A percentile compares a stretch with the other conserved stretches of the same genome.
phyloP scores from a whole-genome alignment of 1,139 yeast species.

The Maudiozyma humilis region DNA sequence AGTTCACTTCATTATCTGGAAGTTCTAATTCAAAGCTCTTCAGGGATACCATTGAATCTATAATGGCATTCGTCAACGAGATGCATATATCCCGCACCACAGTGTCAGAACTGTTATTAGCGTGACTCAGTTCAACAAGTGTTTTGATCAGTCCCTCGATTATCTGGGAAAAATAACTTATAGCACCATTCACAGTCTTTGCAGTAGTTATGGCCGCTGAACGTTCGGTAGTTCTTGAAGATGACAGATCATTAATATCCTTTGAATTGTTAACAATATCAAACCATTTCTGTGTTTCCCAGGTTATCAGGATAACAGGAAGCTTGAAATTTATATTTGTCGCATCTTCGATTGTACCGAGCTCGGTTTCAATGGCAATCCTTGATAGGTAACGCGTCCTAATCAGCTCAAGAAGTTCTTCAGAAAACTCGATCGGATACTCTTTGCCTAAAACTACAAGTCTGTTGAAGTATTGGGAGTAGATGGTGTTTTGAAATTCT shows the following conservation, averaged over 20 bases:
- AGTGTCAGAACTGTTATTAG: neutral
- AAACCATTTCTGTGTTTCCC: constrained; percentile 28
- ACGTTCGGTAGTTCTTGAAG: neutral
- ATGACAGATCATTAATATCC: constrained; percentile 3
- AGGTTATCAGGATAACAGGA: constrained; percentile 21
- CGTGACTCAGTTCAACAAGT: constrained; percentile 9
- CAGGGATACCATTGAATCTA: constrained; percentile 30
- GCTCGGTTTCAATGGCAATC: constrained; percentile 10
- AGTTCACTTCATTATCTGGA: constrained; percentile 18
- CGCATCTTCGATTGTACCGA: constrained; percentile 11
- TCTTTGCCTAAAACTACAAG: constrained; percentile 24
- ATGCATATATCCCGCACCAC: constrained; percentile 12
- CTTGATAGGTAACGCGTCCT: too few species aligned
- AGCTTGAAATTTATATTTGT: constrained; percentile 22
- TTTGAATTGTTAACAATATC: constrained; percentile 15
- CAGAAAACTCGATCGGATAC: constrained; percentile 21
- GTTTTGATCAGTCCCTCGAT: constrained; percentile 13
- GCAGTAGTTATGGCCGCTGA: neutral
- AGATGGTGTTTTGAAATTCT: constrained; percentile 14
- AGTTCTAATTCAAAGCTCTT: constrained; percentile 27
- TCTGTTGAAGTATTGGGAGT: constrained; percentile 24
- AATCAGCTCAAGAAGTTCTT: constrained; percentile 15
- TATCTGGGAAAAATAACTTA: constrained; percentile 13
- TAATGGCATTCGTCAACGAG: constrained; percentile 18
- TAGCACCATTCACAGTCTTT: constrained; percentile 5